Evolutionary conservation across 2,329 filamentous ascomycete species (phyloP), one percentile per base, ranked within the genome.

Genomic region (Thelonectria olida): DNA sequence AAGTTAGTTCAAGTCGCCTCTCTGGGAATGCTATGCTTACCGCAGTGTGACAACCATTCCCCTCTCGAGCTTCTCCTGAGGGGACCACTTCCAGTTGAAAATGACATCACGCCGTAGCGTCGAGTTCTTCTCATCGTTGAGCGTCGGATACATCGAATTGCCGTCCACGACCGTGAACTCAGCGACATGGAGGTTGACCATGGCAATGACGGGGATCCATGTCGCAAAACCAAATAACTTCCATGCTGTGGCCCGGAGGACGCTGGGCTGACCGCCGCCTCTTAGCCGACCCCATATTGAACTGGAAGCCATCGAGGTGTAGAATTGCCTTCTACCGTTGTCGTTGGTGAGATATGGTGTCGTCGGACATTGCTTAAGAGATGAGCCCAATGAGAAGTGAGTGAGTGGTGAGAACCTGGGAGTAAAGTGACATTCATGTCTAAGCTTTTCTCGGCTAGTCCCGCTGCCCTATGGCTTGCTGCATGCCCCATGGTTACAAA

Each of bases 21-120:
- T 12, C 5, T 36, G 27, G 19, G 22, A 15, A 23, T 31, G 28
- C 27, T 34, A 39, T 42, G 50, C 54, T 19, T 75, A 90, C 88
- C 86, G 82, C 70, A 93, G 88, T 10, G 88, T 89, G 58, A 95
- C 88, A 44, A 95, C 79, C 88, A 93, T 92, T 57, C 92, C 92
- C 63, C 90, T 83, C 72, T 86, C 78, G 36, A 94, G 72, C 25
- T 84, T 80, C 47, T 85, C 78, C 59, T 84, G 82, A 22, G 87
- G 82, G 62, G 84, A 83, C 75, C 84, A 83, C 72, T 89, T 90
- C 71, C 80, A 83, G 56, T 84, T 86, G 64, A 89, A 74, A 28
- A 88, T 84, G n/a, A 85, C 61, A 64, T 91, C 88, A 51, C 82
- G 75, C 36, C 76, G 74, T 64, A 80, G 79, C 60, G 81, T 87